Base-by-base conservation (phyloP, 2,329 filamentous ascomycete genomes). In the Rhinocladiella similis region DNA sequence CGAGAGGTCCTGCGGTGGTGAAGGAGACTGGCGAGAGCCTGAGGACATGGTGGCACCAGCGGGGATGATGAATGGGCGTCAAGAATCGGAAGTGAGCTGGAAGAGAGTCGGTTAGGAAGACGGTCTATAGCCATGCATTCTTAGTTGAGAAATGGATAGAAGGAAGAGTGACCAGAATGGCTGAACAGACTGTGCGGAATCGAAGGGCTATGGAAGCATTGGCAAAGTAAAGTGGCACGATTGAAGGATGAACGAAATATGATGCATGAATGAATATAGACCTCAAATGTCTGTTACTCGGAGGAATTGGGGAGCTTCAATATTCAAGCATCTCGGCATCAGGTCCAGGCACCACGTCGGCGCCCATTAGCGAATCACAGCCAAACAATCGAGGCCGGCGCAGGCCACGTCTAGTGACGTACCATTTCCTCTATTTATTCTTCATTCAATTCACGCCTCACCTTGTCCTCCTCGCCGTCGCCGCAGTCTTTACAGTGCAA, bases 1-100 rank as follows among this genome's bases (percentile, higher is more conserved):
- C 13, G 65, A 65, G 19, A 66, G 64, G 42, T 66, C 64, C 48
- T 64, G 65, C 16, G 63, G 53, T 42, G 65, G 60, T 35, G 63
- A 66, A 20, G 63, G 60, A 38, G 62, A 62, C 16, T 62, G 60
- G 19, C 62, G 59, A 33, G 54, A 35, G 45, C 49, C 49, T 54
- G 61, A 61, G 38, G 59, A 47, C 61, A 63, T 63, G 54, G 13
- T 50, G 27, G 10, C 29, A 33, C 29, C 6, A 12, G 29, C 29
- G 10, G 41, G 49, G 43, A 45, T 27, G 43, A 33, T 20, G 29
- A 20, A 16, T 14, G 14, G 47, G 43, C 22, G 29, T 38, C 35
- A 38, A 54, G 43, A 47, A 46, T 46, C 6, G 50, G 39, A 39
- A 35, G 20, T 48, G 29, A n/a, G 29, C 22, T 33, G 19, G 19